These are phyloP conservation scores for Alternaria atra DNA, from an alignment of 2,329 filamentous ascomycete genomes.

Conservation along the genomic window DNA sequence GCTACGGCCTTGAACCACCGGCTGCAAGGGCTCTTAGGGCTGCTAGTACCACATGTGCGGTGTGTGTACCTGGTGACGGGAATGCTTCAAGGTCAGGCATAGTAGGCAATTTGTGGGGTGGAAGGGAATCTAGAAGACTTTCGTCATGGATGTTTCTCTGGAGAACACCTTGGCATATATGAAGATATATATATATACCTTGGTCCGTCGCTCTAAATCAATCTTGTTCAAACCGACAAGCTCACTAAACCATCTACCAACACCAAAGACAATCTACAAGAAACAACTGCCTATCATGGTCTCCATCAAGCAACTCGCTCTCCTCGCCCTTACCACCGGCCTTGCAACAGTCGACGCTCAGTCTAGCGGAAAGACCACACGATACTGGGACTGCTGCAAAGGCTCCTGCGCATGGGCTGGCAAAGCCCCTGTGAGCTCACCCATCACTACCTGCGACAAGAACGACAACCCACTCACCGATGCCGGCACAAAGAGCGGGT, in stretches of 20 bases:
- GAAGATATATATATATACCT: constrained; percentile 1
- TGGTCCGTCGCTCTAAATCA: background rate
- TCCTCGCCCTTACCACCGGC: constrained; percentile 39
- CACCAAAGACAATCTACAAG: background rate
- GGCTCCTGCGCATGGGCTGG: constrained; percentile 69
- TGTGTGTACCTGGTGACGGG: background rate
- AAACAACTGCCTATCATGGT: constrained; percentile 29
- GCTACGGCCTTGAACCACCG: constrained; percentile 14
- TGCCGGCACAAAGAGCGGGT: constrained; percentile 61
- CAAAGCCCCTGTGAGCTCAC: constrained; percentile 64
- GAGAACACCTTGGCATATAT: background rate
- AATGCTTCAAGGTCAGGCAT: background rate
- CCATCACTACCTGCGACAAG: constrained; percentile 65
- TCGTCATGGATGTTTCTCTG: background rate
- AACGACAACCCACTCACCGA: constrained; percentile 65
- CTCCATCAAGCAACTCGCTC: constrained; percentile 39
- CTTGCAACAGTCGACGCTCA: constrained; percentile 40
- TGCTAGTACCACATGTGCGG: constrained; percentile 1
- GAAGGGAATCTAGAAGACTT: constrained; percentile 1
- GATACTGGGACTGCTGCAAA: constrained; percentile 72
- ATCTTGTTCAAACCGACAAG: background rate
- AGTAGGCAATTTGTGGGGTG: constrained; percentile 10
- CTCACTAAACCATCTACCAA: background rate
- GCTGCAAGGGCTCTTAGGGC: constrained; percentile 15
- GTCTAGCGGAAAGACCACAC: constrained; percentile 44